Percentiles rank a stretch among this genome's conserved stretches.
Conservation (phyloP, 345 rosid genomes). For the Lumnitzera littorea region DNA sequence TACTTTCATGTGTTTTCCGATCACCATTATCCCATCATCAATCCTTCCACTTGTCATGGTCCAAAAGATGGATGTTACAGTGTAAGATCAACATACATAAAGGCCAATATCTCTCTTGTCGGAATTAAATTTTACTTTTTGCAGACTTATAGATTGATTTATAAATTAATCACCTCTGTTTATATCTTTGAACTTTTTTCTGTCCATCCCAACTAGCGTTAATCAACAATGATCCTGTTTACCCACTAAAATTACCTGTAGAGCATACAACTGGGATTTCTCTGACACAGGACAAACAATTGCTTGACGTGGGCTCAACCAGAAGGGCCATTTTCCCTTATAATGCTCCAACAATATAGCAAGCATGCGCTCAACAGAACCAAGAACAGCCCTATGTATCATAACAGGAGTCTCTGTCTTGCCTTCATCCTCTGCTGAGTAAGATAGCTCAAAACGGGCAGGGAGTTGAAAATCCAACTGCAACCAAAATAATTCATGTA, state of each 20-base stretch:
- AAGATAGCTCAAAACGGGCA: conserved; percentile 62
- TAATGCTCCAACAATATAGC: conserved; percentile 89
- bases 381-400: conserved; percentile 93
- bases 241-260: conserved; percentile 36
- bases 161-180: neutral
- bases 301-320: conserved; percentile 99
- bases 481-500: conserved; percentile 15
- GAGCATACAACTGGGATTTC: conserved; percentile 70
- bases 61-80: too few species aligned
- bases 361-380: conserved; percentile 95
- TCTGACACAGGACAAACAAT: conserved; percentile 93
- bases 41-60: too few species aligned
- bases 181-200: too few species aligned
- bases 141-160: too few species aligned
- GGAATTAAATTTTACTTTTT: too few species aligned
- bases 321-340: conserved; percentile 99
- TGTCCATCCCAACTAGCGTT: neutral
- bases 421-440: conserved; percentile 87
- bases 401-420: conserved; percentile 77
- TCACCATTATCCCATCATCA: too few species aligned
- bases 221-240: neutral
- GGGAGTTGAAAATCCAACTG: conserved; percentile 99
- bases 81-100: too few species aligned
- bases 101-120: too few species aligned
- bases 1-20: too few species aligned